Evolutionary conservation across 306 rosid species (phyloP).

Genomic region (Cicer arietinum): DNA sequence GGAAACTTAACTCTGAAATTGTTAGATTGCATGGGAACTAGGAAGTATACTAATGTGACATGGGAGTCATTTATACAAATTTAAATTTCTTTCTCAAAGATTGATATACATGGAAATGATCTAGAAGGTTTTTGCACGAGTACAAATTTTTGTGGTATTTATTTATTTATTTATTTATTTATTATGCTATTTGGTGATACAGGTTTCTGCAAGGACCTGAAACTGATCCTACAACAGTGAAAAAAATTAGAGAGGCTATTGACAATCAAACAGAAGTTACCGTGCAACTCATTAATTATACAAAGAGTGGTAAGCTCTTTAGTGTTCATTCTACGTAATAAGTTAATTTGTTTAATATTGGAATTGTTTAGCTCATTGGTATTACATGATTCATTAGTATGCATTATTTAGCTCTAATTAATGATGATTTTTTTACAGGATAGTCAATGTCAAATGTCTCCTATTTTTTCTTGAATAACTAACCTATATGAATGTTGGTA

Average conservation of each 20-base stretch:
- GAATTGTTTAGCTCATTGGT: background rate
- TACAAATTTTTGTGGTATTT: background rate
- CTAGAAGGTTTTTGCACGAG: conserved; percentile 6
- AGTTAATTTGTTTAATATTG: background rate
- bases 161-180: conserved; percentile 21
- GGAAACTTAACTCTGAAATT: background rate
- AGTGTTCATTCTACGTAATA: background rate
- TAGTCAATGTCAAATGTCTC: conserved; percentile 10
- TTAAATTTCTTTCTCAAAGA: background rate
- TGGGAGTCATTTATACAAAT: background rate
- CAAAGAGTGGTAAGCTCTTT: conserved; percentile 75
- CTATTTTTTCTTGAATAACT: conserved; percentile 3
- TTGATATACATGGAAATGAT: background rate
- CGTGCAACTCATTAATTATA: conserved; percentile 92
- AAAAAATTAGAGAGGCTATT: conserved; percentile 87
- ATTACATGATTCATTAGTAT: background rate
- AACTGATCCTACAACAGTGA: conserved; percentile 90
- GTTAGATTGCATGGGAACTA: background rate
- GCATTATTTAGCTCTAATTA: background rate
- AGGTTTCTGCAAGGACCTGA: conserved; percentile 99
- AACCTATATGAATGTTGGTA: background rate
- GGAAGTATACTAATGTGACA: background rate
- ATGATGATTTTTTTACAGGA: conserved; percentile 16
- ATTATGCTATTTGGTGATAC: conserved; percentile 38
- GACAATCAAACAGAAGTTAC: conserved; percentile 92